These are phyloP conservation scores for Tricholoma bakamatsutake DNA, from an alignment of 768 basidiomycete genomes.

Conservation along the genomic window DNA sequence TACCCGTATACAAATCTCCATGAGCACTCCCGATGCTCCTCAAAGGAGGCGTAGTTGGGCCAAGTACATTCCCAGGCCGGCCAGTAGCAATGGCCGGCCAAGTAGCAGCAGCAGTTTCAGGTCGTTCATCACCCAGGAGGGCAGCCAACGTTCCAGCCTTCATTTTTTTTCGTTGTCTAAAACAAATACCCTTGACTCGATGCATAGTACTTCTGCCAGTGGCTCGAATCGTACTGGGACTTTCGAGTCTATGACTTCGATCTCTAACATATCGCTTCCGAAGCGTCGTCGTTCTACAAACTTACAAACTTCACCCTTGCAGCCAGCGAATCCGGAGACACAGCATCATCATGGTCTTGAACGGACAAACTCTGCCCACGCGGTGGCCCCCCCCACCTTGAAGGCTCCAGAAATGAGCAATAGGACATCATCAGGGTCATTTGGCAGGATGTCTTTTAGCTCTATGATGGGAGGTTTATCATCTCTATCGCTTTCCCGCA, in stretches of 20 bases:
- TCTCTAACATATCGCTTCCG: background rate
- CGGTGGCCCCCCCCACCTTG: constrained; percentile 6
- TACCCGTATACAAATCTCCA: constrained; percentile 7
- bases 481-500: constrained; percentile 56
- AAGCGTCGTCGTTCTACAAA: constrained; percentile 24
- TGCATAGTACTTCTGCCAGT: constrained; percentile 7
- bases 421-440: constrained; percentile 38
- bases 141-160: constrained; percentile 14
- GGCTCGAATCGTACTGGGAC: constrained; percentile 22
- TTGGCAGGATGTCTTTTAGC: constrained; percentile 54
- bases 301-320: constrained; percentile 26
- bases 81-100: constrained; percentile 23
- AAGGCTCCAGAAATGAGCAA: constrained; percentile 31
- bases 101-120: constrained; percentile 8
- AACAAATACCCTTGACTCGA: constrained; percentile 8
- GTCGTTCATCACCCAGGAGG: constrained; percentile 15
- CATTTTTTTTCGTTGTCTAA: background rate
- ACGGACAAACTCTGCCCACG: constrained; percentile 31
- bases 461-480: constrained; percentile 70
- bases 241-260: constrained; percentile 25
- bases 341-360: constrained; percentile 46
- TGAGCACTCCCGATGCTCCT: constrained; percentile 17
- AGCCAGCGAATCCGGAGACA: constrained; percentile 43
- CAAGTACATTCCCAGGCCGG: constrained; percentile 29
- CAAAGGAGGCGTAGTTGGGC: constrained; percentile 32